Evolutionary conservation across 108 stramenopile genomes (phyloP), one percentile per base, ranked within the genome.

Genomic region (Skeletonema menzelii): DNA sequence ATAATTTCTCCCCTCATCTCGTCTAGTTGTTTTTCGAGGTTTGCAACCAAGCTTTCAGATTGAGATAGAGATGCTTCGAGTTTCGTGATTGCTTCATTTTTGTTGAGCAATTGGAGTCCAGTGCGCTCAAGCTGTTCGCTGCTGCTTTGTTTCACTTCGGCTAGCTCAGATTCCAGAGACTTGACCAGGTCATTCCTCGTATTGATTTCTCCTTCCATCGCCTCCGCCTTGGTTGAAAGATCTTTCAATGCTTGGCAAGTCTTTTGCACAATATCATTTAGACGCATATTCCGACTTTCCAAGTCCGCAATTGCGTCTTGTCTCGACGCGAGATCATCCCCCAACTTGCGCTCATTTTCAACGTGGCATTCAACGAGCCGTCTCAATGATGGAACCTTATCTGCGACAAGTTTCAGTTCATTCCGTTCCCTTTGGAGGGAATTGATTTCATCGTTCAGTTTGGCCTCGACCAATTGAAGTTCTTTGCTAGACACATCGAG

Each of bases 161-260:
- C 60, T 14, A 65, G 6, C 38, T 73, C 67, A 20, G 40, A 47
- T 35, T 80, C 57, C 42, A 58, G 46, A 28, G 38, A 67, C 55
- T 59, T 73, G 65, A 80, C 38, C 28, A 73, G 40, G 38, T 64
- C 35, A 56, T 80, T 80, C 72, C 69, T 32, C 34, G 34, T 34
- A 63, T 24, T 63, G 30, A 76, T 68, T 30, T 69, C 76, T 32
- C 10, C 27, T 14, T 67, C 59, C 19, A 78, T 58, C 5, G 34
- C 10, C 3, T 42, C 55, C 15, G 56, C 53, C 8, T 58, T 32
- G 5, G 46, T 20, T 17, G 42, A 4, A 47, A 53, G 34, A 2
- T 69, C 66, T 8, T 71, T 27, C 13, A 69, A 26, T 30, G 61
- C 47, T 27, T 47, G 35, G 4, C 22, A 22, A 30, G 59, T 13